Base-by-base conservation (phyloP, 2,329 filamentous ascomycete species). In the Fusarium sp. region DNA sequence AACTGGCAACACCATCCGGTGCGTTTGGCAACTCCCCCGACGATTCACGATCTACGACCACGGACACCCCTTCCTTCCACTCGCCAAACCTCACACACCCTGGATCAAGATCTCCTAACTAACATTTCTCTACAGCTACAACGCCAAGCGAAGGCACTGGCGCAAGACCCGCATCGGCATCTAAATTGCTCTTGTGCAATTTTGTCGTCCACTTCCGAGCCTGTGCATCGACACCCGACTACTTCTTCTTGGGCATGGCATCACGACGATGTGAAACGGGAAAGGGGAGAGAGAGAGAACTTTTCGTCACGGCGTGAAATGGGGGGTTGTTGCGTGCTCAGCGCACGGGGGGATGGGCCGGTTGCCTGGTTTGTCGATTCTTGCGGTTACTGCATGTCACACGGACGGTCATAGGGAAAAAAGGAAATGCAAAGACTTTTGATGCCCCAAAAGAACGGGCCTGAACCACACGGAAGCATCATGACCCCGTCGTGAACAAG, bases 101-200 rank as follows among this genome's bases (percentile, higher is more conserved):
- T 40, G 25, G 15, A 22, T 33, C 40, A 70, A 43, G 22, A 52
- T 14, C 17, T 37, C 32, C 59, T 72, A 30, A 68, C 71, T 74
- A 43, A 74, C 65, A 58, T 60, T 12, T 66, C 66, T 63, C 62
- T 56, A 81, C 85, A 99, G 97, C 90, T 99, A 99, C 93, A 99
- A 99, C 91, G 95, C 97, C 84, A 99, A 99, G 94, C 91, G 97
- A 88, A 94, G 97, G 89, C 97, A 99, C 87, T 99, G 97, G 97
- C 95, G 97, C 90, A 99, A 99, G 96, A 98, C 97, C 86, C 94
- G 95, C 86, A 95, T 99, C 89, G 95, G 95, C 85, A 97, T 99
- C 90, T 99, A 97, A 90, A 91, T 85, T 30, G 83, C 81, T 81
- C 78, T 52, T 76, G 74, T 81, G 69, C 65, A 72, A 60, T 67